Evolutionary conservation across 2,329 filamentous ascomycete species (phyloP), one percentile per base, ranked within the genome.

Genomic region (Penicillium sp.): DNA sequence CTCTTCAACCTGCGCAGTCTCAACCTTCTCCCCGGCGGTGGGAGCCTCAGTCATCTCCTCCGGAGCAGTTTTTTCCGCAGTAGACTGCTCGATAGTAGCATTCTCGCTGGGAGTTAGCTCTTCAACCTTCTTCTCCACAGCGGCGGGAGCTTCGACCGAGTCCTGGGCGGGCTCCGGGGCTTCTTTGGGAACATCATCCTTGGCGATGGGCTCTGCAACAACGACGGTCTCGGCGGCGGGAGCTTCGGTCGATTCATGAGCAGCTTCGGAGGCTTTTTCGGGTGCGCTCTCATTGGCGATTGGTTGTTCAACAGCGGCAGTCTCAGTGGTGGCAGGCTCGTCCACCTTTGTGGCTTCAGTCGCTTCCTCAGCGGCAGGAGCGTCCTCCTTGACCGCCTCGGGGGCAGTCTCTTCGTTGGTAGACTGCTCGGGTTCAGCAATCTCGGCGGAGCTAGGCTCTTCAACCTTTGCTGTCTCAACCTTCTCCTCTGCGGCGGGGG

Each of bases 361-460:
- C 6, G 16, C 13, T 13, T 25, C 19, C 8, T 43, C 10, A 4
- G 38, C 38, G 6, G 35, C 13, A 6, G 35, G 19, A n/a, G 16
- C 40, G 11, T 16, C n/a, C 13, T 37, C 35, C 11, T 13, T 14
- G 14, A 14, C 13, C 13, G 13, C 13, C 35, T 37, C 55, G 5
- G 49, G 49, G 16, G 42, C 35, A 3, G 55, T 14, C 40, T 59
- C 57, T 37, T 68, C 56, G 71, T 64, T 13, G 63, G 16, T 14
- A 6, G 52, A 13, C 11, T 58, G 30, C 46, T 58, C 55, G 16
- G 37, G 26, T 54, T 8, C 10, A 11, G 10, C 30, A 11, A 13
- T 37, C 13, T 37, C 35, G 13, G 35, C 13, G 35, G 35, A 4
- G 8, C 11, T 14, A 14, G 35, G 35, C 13, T 54, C 52, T 16